phyloP scores from a whole-genome alignment of 805 yeast genomes.

The Phaffomyces antillensis region DNA sequence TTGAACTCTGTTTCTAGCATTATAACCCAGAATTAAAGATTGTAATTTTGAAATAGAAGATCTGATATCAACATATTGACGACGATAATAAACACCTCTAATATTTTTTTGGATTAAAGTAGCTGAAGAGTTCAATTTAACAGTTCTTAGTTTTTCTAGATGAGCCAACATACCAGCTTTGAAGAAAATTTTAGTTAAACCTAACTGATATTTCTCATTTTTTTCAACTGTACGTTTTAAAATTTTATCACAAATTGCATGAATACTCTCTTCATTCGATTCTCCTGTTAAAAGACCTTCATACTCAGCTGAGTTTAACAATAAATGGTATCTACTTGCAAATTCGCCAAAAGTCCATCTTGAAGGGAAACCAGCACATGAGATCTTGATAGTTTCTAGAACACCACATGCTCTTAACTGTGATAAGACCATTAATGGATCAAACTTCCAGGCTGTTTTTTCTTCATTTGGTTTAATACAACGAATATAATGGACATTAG shows the following conservation, averaged over 20 bases:
- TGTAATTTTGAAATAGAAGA: conserved; percentile 52
- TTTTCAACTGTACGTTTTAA: conserved; percentile 58
- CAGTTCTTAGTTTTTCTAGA: conserved; percentile 77
- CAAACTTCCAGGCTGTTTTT: conserved; percentile 93
- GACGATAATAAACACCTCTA: conserved; percentile 57
- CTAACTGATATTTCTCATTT: conserved; percentile 72
- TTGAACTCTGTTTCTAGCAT: conserved; percentile 48
- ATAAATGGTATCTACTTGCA: conserved; percentile 79
- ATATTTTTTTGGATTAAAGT: conserved; percentile 79
- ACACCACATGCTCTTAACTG: conserved; percentile 99
- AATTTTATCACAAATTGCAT: conserved; percentile 61
- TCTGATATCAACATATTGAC: conserved; percentile 47
- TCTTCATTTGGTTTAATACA: conserved; percentile 96
- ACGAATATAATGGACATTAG: conserved; percentile 94
- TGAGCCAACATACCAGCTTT: conserved; percentile 95
- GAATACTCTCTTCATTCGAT: conserved; percentile 48
- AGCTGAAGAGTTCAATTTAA: conserved; percentile 72
- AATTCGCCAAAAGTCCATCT: conserved; percentile 94
- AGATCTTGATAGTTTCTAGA: conserved; percentile 88
- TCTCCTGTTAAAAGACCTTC: conserved; percentile 46
- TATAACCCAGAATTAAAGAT: conserved; percentile 53
- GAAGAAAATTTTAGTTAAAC: conserved; percentile 89
- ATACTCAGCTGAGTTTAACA: conserved; percentile 69
- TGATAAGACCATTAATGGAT: conserved; percentile 88
- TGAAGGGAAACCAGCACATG: conserved; percentile 97